Evolutionary conservation across 1,284 basidiomycete genomes (phyloP).

Genomic region (Hemileia vastatrix): DNA sequence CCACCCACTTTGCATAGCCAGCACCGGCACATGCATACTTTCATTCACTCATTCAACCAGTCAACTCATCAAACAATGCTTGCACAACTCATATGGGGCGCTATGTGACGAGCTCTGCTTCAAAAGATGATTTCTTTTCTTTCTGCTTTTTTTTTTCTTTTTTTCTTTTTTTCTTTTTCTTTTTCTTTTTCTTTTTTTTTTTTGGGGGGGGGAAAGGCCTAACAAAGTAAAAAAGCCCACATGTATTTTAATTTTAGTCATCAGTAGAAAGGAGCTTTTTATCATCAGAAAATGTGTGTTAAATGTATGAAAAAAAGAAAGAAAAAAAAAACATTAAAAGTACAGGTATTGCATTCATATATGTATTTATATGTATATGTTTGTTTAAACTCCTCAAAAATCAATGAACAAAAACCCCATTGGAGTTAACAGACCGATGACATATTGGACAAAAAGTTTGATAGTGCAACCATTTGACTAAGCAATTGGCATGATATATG

Average conservation of each 20-base stretch:
- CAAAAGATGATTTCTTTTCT: too few species aligned
- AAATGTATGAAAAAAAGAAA: background rate
- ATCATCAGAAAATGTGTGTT: background rate
- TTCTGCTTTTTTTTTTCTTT: background rate
- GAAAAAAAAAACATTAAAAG: background rate
- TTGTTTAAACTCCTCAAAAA: background rate
- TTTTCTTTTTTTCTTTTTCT: background rate
- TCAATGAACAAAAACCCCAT: background rate
- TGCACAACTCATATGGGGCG: too few species aligned
- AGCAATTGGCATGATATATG: conserved; percentile 12
- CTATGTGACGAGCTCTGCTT: too few species aligned
- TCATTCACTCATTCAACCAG: too few species aligned
- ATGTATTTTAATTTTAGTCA: background rate
- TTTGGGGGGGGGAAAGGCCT: background rate
- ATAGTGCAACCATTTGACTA: conserved; percentile 23
- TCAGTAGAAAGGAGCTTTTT: background rate
- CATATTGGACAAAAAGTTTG: conserved; percentile 23
- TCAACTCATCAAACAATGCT: too few species aligned
- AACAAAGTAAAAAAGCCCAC: background rate
- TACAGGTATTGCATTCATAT: too few species aligned
- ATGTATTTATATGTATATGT: too few species aligned
- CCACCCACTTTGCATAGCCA: too few species aligned
- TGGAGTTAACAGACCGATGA: conserved; percentile 8
- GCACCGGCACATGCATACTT: too few species aligned
- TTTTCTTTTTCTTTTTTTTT: background rate